Conservation (phyloP, 1,284 basidiomycete species). For the Marasmius tenuissimus region DNA sequence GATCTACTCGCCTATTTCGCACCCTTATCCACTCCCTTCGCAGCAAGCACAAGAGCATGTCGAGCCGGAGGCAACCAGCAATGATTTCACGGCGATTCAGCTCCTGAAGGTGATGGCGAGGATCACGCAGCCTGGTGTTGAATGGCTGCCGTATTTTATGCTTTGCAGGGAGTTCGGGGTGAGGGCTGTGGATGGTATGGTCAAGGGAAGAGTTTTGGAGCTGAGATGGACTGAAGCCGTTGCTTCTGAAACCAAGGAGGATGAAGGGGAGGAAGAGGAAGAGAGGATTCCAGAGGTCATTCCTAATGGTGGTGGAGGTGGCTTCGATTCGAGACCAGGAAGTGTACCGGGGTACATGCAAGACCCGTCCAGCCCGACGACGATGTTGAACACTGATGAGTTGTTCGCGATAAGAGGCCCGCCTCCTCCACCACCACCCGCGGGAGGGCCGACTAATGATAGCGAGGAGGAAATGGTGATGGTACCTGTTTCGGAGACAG, state of each 20-base stretch:
- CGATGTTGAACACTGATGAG: conserved; percentile 23
- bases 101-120: conserved; percentile 75
- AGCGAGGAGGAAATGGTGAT: conserved; percentile 51
- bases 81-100: conserved; percentile 68
- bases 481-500: conserved; percentile 40
- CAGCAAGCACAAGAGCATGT: conserved; percentile 5
- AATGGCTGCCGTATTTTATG: conserved; percentile 71
- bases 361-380: conserved; percentile 27
- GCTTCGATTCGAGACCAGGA: conserved; percentile 12
- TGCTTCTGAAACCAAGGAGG: conserved; percentile 41
- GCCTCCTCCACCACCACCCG: not conserved
- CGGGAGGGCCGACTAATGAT: conserved; percentile 19
- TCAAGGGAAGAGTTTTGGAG: conserved; percentile 71
- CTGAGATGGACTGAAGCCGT: conserved; percentile 74
- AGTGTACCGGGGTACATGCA: conserved; percentile 15
- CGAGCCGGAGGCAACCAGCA: conserved; percentile 15
- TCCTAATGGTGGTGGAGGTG: not conserved
- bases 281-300: not conserved
- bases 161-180: conserved; percentile 78
- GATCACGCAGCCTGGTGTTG: conserved; percentile 58
- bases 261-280: conserved; percentile 3
- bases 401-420: conserved; percentile 2
- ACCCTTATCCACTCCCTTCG: conserved; percentile 27
- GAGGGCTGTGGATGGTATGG: conserved; percentile 77
- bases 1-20: conserved; percentile 55